Conservation (phyloP, 2,329 filamentous ascomycete species). For the Colletotrichum magnum region DNA sequence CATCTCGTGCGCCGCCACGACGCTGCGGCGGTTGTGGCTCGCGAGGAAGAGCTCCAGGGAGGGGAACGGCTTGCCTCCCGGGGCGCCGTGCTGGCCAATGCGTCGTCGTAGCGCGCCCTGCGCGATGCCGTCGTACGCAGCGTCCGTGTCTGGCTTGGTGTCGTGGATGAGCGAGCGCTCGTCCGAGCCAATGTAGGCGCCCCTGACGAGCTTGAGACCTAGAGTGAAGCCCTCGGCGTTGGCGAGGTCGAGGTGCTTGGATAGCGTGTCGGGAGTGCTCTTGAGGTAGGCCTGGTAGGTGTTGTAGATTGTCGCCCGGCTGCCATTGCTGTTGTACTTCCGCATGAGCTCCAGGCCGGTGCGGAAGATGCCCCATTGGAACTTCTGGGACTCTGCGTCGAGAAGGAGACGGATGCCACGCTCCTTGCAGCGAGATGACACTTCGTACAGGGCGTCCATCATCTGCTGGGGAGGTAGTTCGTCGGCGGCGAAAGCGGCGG, state of each 20-base stretch:
- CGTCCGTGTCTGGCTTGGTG: slow-evolving; percentile 79
- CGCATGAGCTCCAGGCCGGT: slow-evolving; percentile 84
- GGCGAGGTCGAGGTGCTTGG: slow-evolving; percentile 72
- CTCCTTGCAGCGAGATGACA: slow-evolving; percentile 79
- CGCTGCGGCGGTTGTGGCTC: slow-evolving; percentile 76
- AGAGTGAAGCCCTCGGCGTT: slow-evolving; percentile 73
- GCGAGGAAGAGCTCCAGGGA: slow-evolving; percentile 79
- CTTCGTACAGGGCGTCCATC: slow-evolving; percentile 78
- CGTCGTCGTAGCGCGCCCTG: slow-evolving; percentile 75
- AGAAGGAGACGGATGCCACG: slow-evolving; percentile 83
- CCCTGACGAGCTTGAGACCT: slow-evolving; percentile 82
- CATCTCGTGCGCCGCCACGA: slow-evolving; percentile 72
- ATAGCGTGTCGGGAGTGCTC: slow-evolving; percentile 69
- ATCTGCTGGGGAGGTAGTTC: slow-evolving; percentile 75
- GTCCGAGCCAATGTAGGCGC: slow-evolving; percentile 80
- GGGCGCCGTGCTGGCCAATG: slow-evolving; percentile 62
- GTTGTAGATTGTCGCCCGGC: slow-evolving; percentile 80
- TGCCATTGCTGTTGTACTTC: slow-evolving; percentile 75
- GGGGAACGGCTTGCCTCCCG: slow-evolving; percentile 64
- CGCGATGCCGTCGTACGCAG: slow-evolving; percentile 79
- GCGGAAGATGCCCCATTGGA: slow-evolving; percentile 84
- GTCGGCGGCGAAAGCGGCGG: slow-evolving; percentile 76
- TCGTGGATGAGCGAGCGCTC: slow-evolving; percentile 79
- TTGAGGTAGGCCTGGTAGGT: slow-evolving; percentile 87
- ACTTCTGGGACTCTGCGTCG: slow-evolving; percentile 85